phyloP scores from a whole-genome alignment of 2,329 filamentous ascomycete species.

The Colletotrichum sp. region DNA sequence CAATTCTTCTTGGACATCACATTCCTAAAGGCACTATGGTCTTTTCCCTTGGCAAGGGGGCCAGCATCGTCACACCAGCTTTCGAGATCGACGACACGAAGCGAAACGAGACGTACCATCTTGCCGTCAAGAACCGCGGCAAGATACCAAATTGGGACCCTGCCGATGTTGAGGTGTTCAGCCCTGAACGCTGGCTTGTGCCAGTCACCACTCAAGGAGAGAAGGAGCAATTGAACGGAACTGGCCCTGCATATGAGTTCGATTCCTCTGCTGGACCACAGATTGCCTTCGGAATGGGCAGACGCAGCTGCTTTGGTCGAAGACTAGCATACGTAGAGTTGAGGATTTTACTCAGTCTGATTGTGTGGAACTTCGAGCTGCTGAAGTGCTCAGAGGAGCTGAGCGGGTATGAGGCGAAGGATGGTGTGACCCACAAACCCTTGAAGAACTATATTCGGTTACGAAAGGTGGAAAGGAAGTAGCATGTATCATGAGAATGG shows the following conservation, averaged over 20 bases:
- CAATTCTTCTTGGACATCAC: constrained; percentile 25
- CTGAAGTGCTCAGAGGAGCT: neutral
- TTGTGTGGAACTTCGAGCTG: constrained; percentile 41
- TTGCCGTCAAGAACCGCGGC: constrained; percentile 24
- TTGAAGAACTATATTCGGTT: neutral
- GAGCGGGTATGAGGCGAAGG: neutral
- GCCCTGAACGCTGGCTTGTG: neutral
- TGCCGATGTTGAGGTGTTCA: neutral
- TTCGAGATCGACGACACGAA: constrained; percentile 29
- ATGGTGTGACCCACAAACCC: neutral
- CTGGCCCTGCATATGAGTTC: constrained; percentile 29
- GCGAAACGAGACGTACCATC: constrained; percentile 22
- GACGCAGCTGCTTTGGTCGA: constrained; percentile 41
- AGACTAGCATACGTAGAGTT: constrained; percentile 40
- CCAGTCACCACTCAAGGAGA: neutral
- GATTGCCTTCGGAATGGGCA: constrained; percentile 39
- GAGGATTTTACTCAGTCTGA: constrained; percentile 35
- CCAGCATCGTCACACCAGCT: constrained; percentile 30
- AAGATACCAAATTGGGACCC: neutral
- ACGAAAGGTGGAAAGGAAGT: neutral
- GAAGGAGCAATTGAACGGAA: neutral
- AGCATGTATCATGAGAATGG: neutral
- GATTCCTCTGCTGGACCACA: constrained; percentile 36
- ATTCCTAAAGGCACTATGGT: constrained; percentile 33
- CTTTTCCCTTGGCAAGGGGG: constrained; percentile 27